These are phyloP conservation scores for Tetrahymena thermophila DNA, from an alignment of 73 alveolate genomes.

Conservation along the genomic window DNA sequence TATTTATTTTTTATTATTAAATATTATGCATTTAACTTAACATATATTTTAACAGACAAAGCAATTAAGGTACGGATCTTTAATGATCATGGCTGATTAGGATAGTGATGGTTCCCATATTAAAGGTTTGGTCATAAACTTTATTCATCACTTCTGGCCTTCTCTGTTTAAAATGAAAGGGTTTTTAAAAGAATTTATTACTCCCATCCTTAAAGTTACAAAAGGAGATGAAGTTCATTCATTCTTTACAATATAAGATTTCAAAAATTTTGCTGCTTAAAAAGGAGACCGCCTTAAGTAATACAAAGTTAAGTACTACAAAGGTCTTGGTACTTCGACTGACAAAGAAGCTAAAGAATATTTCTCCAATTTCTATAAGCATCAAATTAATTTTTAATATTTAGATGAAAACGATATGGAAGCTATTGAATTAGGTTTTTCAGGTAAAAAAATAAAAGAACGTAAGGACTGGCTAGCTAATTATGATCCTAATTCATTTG, in stretches of 20 bases:
- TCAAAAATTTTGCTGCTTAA: conserved; percentile 84
- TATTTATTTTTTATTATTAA: neutral
- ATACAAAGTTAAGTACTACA: conserved; percentile 96
- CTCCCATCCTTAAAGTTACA: conserved; percentile 96
- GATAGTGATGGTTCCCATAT: conserved; percentile 99
- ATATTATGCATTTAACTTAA: neutral
- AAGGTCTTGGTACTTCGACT: conserved; percentile 99
- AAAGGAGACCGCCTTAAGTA: conserved; percentile 56
- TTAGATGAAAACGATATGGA: neutral
- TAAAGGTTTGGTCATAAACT: conserved; percentile 97
- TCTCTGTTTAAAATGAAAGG: conserved; percentile 86
- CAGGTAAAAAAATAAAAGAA: neutral
- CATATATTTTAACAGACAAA: neutral
- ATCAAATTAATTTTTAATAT: neutral
- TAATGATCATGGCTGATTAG: conserved; percentile 99
- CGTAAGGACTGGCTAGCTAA: conserved; percentile 13
- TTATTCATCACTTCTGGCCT: conserved; percentile 99
- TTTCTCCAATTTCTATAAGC: conserved; percentile 59
- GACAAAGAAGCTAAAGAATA: conserved; percentile 97
- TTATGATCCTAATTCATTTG: conserved; percentile 56
- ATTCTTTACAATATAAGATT: conserved; percentile 94
- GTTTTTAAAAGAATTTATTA: conserved; percentile 93
- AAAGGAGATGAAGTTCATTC: conserved; percentile 74
- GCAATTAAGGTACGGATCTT: conserved; percentile 80
- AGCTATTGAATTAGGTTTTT: neutral